Conservation (phyloP, 768 basidiomycete genomes). For the Thelephora ganbajun region DNA sequence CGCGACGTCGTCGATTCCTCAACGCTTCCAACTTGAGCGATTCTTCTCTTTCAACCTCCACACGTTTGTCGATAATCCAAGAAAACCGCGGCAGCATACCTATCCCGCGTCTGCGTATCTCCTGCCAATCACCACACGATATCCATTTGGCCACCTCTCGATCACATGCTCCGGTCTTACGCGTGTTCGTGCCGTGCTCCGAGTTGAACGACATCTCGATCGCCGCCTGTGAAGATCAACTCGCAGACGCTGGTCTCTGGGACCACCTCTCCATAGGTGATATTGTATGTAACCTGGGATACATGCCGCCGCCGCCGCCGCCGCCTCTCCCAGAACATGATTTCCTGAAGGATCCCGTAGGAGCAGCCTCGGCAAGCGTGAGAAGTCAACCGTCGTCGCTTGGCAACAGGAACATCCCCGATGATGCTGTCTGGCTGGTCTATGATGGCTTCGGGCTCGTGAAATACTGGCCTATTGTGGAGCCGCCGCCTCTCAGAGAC, state of each 20-base stretch:
- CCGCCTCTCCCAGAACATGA: conserved; percentile 15
- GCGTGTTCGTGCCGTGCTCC: conserved; percentile 63
- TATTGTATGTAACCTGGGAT: conserved; percentile 70
- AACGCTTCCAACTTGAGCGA: conserved; percentile 10
- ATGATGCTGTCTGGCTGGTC: conserved; percentile 49
- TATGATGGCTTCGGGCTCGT: conserved; percentile 52
- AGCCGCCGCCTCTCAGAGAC: conserved; percentile 36
- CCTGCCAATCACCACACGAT: conserved; percentile 35
- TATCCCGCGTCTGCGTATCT: conserved; percentile 13
- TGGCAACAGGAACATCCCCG: conserved; percentile 7
- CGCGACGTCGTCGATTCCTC: conserved; percentile 6
- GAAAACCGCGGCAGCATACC: conserved; percentile 6
- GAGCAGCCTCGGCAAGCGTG: conserved; percentile 10
- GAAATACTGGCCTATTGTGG: conserved; percentile 40
- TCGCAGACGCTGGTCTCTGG: conserved; percentile 59
- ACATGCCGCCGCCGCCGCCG: conserved; percentile 36
- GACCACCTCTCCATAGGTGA: conserved; percentile 65
- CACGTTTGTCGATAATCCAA: background rate
- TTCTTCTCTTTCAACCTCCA: conserved; percentile 12
- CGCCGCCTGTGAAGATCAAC: conserved; percentile 50
- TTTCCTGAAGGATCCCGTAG: conserved; percentile 13
- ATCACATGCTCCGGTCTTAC: conserved; percentile 55
- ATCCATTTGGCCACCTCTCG: conserved; percentile 44
- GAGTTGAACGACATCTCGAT: conserved; percentile 34
- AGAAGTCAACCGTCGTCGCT: conserved; percentile 6